Evolutionary conservation across 176 grass and related monocot genomes (phyloP).

Genomic region (Eragrostis curvula): DNA sequence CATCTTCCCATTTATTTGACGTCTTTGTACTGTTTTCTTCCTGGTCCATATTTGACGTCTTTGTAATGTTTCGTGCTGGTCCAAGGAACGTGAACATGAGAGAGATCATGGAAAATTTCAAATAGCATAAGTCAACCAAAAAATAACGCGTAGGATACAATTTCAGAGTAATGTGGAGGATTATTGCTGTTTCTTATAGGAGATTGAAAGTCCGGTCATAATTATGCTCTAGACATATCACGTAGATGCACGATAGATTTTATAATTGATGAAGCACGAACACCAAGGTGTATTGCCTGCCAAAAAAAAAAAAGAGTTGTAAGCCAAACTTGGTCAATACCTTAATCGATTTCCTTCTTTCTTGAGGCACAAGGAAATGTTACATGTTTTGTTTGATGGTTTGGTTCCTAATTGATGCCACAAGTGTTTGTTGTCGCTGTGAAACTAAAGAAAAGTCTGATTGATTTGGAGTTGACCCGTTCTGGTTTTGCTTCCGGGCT

Average conservation of each 20-base stretch:
- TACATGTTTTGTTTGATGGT: background rate
- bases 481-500: conserved; percentile 1
- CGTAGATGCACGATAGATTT: background rate
- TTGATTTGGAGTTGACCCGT: conserved; percentile 35
- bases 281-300: background rate
- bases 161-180: background rate
- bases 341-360: background rate
- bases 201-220: background rate
- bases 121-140: background rate
- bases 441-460: background rate
- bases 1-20: background rate
- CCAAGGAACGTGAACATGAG: background rate
- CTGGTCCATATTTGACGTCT: background rate
- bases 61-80: background rate
- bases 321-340: background rate
- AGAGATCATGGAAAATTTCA: background rate
- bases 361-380: background rate
- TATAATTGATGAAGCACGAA: background rate
- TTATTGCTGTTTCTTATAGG: background rate
- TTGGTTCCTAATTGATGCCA: background rate
- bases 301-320: too few relatives aligned
- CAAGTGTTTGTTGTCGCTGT: background rate
- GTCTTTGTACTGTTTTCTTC: background rate
- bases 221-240: background rate
- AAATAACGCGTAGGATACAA: background rate